These are phyloP conservation scores for Theobroma grandiflorum DNA, from an alignment of 441 rosid species.

Conservation along the genomic window DNA sequence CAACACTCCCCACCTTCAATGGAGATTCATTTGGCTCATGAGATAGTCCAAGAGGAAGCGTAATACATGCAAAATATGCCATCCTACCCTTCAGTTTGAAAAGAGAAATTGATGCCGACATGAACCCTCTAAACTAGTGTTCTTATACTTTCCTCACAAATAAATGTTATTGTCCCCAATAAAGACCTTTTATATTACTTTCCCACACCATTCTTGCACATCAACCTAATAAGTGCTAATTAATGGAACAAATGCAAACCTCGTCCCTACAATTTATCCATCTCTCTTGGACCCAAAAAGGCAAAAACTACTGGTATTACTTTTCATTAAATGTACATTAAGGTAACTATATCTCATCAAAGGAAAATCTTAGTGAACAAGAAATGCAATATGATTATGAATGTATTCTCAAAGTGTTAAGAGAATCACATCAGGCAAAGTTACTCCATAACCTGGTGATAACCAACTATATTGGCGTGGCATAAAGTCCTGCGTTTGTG, in stretches of 20 bases:
- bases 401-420: neutral
- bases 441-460: neutral
- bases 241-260: neutral
- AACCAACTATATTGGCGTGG: neutral
- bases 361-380: neutral
- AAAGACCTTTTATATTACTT: neutral
- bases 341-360: neutral
- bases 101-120: neutral
- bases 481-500: neutral
- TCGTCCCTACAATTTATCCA: neutral
- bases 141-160: neutral
- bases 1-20: conserved; percentile 72
- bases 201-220: neutral
- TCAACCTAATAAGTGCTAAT: conserved; percentile 9
- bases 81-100: neutral
- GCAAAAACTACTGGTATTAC: neutral
- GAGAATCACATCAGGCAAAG: neutral
- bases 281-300: neutral
- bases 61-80: neutral
- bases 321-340: neutral
- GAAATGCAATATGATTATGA: conserved; percentile 1
- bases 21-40: conserved; percentile 14
- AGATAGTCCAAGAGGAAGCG: conserved; percentile 18
- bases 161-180: neutral
- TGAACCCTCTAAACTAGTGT: neutral